Percentiles rank a stretch among this genome's conserved stretches.
Evolutionary conservation across 345 rosid species (phyloP).

Genomic region (Moricandia moricandioides): DNA sequence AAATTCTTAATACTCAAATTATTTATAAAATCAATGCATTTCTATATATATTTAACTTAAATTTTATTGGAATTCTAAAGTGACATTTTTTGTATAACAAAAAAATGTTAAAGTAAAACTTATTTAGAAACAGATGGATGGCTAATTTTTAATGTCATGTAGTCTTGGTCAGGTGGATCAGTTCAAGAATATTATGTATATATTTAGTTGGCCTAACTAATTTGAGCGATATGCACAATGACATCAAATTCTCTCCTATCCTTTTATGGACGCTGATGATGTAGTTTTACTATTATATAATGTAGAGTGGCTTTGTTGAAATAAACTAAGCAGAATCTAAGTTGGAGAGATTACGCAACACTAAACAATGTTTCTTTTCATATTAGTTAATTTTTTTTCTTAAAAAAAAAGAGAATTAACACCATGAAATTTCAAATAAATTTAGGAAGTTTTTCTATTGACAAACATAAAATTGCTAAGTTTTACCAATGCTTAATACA

Average conservation of each 20-base stretch:
- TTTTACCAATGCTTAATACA: background rate
- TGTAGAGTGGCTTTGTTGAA: background rate
- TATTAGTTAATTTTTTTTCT: too few species aligned
- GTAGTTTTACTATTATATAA: background rate
- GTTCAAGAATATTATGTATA: background rate
- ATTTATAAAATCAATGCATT: too few species aligned
- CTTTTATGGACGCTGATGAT: background rate
- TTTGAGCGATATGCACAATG: background rate
- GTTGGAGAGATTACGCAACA: background rate
- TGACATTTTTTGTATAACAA: too few species aligned
- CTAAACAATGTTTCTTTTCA: background rate
- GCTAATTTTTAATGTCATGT: background rate
- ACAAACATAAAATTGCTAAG: background rate
- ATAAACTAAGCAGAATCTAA: background rate
- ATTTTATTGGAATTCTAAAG: too few species aligned
- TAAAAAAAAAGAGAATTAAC: background rate
- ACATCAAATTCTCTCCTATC: conserved; percentile 9
- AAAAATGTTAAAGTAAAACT: too few species aligned
- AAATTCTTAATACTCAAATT: too few species aligned
- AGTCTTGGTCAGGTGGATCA: background rate
- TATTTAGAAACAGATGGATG: too few species aligned
- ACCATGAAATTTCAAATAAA: background rate
- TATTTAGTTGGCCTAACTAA: conserved; percentile 2
- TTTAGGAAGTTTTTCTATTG: background rate
- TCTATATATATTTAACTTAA: too few species aligned